Evolutionary conservation across 2,329 filamentous ascomycete species (phyloP).

Genomic region (Claviceps sorghi): DNA sequence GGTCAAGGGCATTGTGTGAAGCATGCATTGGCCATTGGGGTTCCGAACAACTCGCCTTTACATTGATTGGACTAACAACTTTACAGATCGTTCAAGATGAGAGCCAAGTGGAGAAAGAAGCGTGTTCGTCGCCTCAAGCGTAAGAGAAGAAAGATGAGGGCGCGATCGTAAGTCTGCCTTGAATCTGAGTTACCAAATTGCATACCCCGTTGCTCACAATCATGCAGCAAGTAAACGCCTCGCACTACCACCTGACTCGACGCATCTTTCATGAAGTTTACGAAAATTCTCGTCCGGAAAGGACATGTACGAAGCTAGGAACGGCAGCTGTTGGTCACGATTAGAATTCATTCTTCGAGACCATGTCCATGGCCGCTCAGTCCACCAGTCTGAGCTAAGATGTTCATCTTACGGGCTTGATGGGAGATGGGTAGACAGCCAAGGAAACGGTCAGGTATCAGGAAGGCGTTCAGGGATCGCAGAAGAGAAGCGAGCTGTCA

Average conservation of each 20-base stretch:
- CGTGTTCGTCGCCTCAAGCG: constrained; percentile 96
- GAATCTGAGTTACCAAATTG: not conserved
- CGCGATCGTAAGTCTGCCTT: constrained; percentile 68
- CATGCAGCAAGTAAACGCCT: constrained; percentile 51
- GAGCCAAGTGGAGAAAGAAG: constrained; percentile 99
- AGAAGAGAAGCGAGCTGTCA: constrained; percentile 15
- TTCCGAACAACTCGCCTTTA: no score
- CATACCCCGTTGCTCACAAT: constrained; percentile 18
- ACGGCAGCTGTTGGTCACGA: constrained; percentile 5
- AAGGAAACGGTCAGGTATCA: constrained; percentile 19
- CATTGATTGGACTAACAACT: not conserved
- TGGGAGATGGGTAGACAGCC: constrained; percentile 18
- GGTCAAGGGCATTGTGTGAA: not conserved
- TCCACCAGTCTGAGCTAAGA: constrained; percentile 7
- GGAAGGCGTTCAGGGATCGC: constrained; percentile 15
- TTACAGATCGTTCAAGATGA: constrained; percentile 42
- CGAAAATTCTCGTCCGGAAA: constrained; percentile 19
- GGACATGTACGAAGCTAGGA: constrained; percentile 13
- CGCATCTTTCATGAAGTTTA: constrained; percentile 27
- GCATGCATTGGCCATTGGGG: not conserved
- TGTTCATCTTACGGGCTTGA: constrained; percentile 13
- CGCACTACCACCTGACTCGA: constrained; percentile 42
- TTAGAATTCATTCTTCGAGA: constrained; percentile 11
- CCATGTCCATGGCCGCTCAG: constrained; percentile 3
- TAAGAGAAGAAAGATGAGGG: constrained; percentile 99